Evolutionary conservation across 371 early-diverging fungal species (phyloP).

Genomic region (Mortierella sp.): DNA sequence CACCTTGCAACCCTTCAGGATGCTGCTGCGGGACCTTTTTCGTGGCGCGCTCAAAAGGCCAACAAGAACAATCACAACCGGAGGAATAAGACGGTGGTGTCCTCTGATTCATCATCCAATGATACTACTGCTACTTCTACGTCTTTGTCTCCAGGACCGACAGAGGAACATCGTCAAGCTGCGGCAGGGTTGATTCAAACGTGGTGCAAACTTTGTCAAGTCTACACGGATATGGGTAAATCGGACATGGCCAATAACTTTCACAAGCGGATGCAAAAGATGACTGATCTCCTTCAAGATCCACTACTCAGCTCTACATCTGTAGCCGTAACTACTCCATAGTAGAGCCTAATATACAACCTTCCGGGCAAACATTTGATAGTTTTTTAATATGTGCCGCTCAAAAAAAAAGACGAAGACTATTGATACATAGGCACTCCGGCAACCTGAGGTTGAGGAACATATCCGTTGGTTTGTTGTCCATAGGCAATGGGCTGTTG

Average conservation of each 20-base stretch:
- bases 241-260: conserved; percentile 46
- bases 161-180: conserved; percentile 20
- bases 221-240: conserved; percentile 41
- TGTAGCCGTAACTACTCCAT: neutral
- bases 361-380: neutral
- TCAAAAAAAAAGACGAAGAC: neutral
- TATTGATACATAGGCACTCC: conserved; percentile 34
- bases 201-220: conserved; percentile 29
- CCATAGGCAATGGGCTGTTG: conserved; percentile 17
- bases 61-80: neutral
- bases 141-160: neutral
- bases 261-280: conserved; percentile 30
- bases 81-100: neutral
- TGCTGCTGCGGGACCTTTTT: conserved; percentile 28
- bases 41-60: conserved; percentile 18
- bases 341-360: neutral
- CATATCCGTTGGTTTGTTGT: conserved; percentile 30
- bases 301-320: neutral
- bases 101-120: neutral
- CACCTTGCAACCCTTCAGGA: conserved; percentile 35
- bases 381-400: neutral
- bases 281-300: conserved; percentile 21
- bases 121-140: neutral
- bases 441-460: conserved; percentile 40
- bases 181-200: conserved; percentile 33